These are phyloP conservation scores for Lanmaoa pseudosensibilis DNA, from an alignment of 768 basidiomycete species.

Conservation along the genomic window DNA sequence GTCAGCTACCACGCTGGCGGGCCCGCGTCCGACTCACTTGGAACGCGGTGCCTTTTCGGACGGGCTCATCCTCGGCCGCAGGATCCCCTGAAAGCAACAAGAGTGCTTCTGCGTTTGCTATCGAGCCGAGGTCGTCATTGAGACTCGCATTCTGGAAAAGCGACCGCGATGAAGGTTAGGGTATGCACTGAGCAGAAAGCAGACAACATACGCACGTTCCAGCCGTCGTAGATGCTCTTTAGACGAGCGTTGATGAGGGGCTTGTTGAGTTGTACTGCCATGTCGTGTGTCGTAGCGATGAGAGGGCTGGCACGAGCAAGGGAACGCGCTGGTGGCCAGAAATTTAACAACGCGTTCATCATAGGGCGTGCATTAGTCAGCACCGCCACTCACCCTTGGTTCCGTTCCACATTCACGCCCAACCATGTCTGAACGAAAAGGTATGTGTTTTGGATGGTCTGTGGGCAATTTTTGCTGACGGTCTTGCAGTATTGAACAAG, in stretches of 20 bases:
- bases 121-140: slow-evolving; percentile 69
- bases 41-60: slow-evolving; percentile 86
- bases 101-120: slow-evolving; percentile 69
- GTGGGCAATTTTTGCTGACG: slow-evolving; percentile 3
- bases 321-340: slow-evolving; percentile 27
- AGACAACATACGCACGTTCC: slow-evolving; percentile 49
- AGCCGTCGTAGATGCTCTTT: slow-evolving; percentile 57
- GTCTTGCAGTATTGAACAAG: slow-evolving; percentile 78
- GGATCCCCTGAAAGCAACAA: slow-evolving; percentile 76
- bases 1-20: neutral
- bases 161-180: slow-evolving; percentile 12
- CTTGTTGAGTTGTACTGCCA: slow-evolving; percentile 77
- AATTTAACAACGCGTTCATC: slow-evolving; percentile 35
- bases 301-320: slow-evolving; percentile 12
- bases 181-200: slow-evolving; percentile 8
- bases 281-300: slow-evolving; percentile 25
- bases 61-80: slow-evolving; percentile 83
- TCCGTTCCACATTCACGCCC: neutral
- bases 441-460: slow-evolving; percentile 33
- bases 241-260: slow-evolving; percentile 54
- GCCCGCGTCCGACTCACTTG: slow-evolving; percentile 57
- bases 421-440: slow-evolving; percentile 84
- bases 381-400: slow-evolving; percentile 12
- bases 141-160: slow-evolving; percentile 56
- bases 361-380: slow-evolving; percentile 30